Percentiles rank a stretch among this genome's conserved stretches.
Evolutionary conservation across 805 yeast genomes (phyloP).

Genomic region (Starmerella ratchasimensis): DNA sequence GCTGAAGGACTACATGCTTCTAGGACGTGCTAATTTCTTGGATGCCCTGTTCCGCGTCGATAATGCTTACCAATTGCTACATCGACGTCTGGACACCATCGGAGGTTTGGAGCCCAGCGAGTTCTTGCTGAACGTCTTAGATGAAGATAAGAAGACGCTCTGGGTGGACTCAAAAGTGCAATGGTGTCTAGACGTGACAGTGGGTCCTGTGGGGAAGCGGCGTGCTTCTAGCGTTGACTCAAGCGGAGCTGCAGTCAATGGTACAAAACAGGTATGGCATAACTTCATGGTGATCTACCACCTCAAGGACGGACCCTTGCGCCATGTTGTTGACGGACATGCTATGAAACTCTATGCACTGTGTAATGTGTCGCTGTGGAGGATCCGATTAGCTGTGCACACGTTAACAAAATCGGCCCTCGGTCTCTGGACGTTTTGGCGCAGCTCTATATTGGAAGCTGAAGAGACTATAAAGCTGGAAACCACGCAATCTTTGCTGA

Average conservation of each 20-base stretch:
- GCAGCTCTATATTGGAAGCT: not conserved
- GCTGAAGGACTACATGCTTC: constrained; percentile 51
- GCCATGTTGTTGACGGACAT: constrained; percentile 39
- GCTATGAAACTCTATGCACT: constrained; percentile 46
- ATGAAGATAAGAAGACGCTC: constrained; percentile 4
- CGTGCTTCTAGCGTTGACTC: not conserved
- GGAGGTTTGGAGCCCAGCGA: constrained; percentile 9
- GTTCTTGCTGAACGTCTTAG: constrained; percentile 8
- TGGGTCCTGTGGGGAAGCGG: too few species aligned
- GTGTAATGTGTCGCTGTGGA: constrained; percentile 77
- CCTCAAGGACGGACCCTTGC: constrained; percentile 34
- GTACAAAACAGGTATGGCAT: constrained; percentile 15
- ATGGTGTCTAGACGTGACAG: too few species aligned
- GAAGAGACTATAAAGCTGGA: not conserved
- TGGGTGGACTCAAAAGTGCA: too few species aligned
- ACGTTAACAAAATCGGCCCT: constrained; percentile 28
- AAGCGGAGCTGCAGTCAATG: too few species aligned
- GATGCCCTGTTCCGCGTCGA: constrained; percentile 37
- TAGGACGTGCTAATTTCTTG: constrained; percentile 74
- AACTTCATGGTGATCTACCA: constrained; percentile 33
- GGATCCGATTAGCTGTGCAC: constrained; percentile 48
- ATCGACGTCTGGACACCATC: constrained; percentile 2
- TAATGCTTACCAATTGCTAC: constrained; percentile 5
- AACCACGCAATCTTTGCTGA: constrained; percentile 3
- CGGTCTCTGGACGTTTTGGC: constrained; percentile 1